A percentile compares a stretch with the other conserved stretches of the same genome.
Evolutionary conservation across 129 eudicot genomes (phyloP).

Genomic region (Flaveria linearis): DNA sequence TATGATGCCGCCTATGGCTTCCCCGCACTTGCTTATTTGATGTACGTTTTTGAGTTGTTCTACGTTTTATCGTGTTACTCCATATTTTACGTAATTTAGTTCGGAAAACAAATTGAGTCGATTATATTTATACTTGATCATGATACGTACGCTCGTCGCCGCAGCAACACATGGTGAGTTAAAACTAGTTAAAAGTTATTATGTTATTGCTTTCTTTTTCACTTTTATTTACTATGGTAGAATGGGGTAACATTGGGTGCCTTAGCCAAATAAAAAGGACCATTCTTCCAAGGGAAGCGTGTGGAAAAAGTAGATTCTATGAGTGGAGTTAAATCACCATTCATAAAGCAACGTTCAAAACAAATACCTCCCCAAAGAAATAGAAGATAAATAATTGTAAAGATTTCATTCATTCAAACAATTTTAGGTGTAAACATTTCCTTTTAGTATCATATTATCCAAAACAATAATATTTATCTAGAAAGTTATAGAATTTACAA

Average conservation of each 20-base stretch:
- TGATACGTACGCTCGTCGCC: too few species aligned
- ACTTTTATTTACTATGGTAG: constrained; percentile 18
- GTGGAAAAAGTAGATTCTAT: constrained; percentile 36
- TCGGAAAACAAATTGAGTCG: too few species aligned
- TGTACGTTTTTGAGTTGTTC: too few species aligned
- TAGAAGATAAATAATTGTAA: too few species aligned
- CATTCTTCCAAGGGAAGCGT: constrained; percentile 42
- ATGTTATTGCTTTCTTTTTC: not conserved
- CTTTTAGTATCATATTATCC: not conserved
- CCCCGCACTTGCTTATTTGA: too few species aligned
- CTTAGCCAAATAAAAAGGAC: constrained; percentile 24
- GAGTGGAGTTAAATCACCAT: constrained; percentile 30
- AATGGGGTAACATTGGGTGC: constrained; percentile 24
- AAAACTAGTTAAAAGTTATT: not conserved
- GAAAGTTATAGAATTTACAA: not conserved
- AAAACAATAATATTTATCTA: not conserved
- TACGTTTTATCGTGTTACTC: too few species aligned
- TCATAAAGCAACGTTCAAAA: constrained; percentile 28
- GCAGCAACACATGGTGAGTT: too few species aligned
- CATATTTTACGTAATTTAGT: too few species aligned
- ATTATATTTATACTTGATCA: too few species aligned
- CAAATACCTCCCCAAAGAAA: not conserved
- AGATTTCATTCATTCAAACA: too few species aligned
- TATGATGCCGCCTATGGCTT: too few species aligned
- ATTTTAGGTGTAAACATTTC: too few species aligned